phyloP scores from a whole-genome alignment of 352 stramenopile species.

The Phytophthora pinifolia region DNA sequence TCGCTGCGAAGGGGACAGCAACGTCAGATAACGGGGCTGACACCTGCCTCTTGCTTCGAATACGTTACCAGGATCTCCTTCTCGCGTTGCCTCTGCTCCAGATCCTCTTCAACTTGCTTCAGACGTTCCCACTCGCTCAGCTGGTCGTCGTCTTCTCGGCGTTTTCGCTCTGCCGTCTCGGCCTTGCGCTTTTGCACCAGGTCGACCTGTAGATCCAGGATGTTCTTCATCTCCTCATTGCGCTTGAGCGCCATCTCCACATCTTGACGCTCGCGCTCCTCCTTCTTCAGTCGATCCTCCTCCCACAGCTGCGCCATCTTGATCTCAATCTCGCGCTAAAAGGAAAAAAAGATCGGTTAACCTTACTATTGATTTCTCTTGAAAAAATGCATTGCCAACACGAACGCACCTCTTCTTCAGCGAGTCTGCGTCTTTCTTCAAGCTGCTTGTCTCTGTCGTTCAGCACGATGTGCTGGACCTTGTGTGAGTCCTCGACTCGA shows the following conservation, averaged over 20 bases:
- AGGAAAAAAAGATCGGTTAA: neutral
- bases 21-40: neutral
- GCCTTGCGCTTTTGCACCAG: constrained; percentile 48
- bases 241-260: constrained; percentile 43
- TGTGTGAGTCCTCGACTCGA: constrained; percentile 63
- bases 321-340: constrained; percentile 42
- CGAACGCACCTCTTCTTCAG: constrained; percentile 48
- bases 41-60: too few relatives aligned
- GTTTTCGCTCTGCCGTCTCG: constrained; percentile 44
- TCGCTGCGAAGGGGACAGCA: constrained; percentile 24
- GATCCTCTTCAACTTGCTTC: constrained; percentile 60
- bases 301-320: constrained; percentile 75
- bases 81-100: constrained; percentile 47
- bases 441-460: constrained; percentile 63
- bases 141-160: constrained; percentile 49
- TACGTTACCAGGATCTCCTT: constrained; percentile 53
- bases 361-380: too few relatives aligned
- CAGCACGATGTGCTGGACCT: constrained; percentile 59
- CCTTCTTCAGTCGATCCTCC: constrained; percentile 73
- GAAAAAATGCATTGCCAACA: constrained; percentile 1
- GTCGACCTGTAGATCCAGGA: constrained; percentile 77
- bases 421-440: constrained; percentile 41
- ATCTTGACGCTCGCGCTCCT: constrained; percentile 63
- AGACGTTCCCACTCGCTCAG: constrained; percentile 63
- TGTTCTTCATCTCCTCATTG: constrained; percentile 73